Evolutionary conservation across 2,329 filamentous ascomycete species (phyloP).

Genomic region (Paramyrothecium roridum): DNA sequence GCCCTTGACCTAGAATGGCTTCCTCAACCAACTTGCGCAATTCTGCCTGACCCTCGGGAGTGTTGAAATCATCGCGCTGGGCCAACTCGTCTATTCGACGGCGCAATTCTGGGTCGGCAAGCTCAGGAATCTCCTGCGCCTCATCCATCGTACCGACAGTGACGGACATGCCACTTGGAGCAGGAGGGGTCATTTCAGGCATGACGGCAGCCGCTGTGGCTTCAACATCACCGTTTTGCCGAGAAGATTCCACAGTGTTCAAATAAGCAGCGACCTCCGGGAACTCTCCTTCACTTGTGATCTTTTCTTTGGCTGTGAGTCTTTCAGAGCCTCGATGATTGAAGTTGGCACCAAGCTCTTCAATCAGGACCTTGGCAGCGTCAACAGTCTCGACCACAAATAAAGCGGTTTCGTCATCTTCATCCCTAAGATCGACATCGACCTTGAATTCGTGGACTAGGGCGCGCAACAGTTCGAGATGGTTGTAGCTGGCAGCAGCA

Average conservation of each 20-base stretch:
- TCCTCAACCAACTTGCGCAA: constrained; percentile 78
- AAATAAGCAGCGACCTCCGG: constrained; percentile 75
- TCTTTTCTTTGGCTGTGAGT: constrained; percentile 76
- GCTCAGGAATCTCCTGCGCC: constrained; percentile 54
- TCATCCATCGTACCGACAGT: constrained; percentile 73
- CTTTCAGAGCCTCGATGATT: constrained; percentile 68
- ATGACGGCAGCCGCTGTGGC: constrained; percentile 20
- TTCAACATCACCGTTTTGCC: constrained; percentile 15
- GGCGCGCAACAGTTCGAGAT: constrained; percentile 72
- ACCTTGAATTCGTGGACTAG: constrained; percentile 76
- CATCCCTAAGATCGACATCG: constrained; percentile 77
- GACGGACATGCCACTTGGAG: constrained; percentile 75
- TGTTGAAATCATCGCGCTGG: constrained; percentile 77
- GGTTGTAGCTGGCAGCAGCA: constrained; percentile 89
- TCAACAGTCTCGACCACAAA: constrained; percentile 85
- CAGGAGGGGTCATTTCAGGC: constrained; percentile 49
- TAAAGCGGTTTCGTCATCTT: constrained; percentile 90
- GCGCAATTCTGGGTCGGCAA: constrained; percentile 78
- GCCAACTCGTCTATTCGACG: constrained; percentile 87
- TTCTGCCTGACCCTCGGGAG: constrained; percentile 74
- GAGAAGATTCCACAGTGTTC: constrained; percentile 25
- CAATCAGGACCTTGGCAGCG: constrained; percentile 74
- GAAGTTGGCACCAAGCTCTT: constrained; percentile 73
- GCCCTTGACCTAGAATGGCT: constrained; percentile 65
- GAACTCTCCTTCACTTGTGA: constrained; percentile 74